Conservation (phyloP, 768 basidiomycete species). For the Leucocoprinus birnbaumii region DNA sequence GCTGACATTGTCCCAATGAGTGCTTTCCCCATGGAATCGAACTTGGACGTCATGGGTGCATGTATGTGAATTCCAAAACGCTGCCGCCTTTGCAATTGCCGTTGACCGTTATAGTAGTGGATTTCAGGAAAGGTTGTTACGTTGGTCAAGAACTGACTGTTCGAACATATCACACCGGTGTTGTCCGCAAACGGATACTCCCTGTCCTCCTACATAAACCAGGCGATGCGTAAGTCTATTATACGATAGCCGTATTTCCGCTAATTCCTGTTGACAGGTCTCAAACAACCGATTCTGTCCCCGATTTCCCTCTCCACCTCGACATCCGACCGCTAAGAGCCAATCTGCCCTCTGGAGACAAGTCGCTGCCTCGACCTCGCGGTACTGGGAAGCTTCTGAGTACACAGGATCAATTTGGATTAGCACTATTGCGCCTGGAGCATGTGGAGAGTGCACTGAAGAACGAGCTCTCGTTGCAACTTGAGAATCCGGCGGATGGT, state of each 20-base stretch:
- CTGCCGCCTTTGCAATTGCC: constrained; percentile 11
- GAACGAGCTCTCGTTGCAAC: constrained; percentile 41
- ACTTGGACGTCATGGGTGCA: constrained; percentile 92
- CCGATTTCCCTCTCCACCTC: constrained; percentile 27
- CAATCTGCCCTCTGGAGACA: constrained; percentile 15
- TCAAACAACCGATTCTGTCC: constrained; percentile 14
- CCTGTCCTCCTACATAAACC: constrained; percentile 63
- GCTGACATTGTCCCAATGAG: constrained; percentile 73
- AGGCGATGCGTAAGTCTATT: constrained; percentile 19
- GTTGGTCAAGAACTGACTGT: constrained; percentile 97
- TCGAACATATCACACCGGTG: constrained; percentile 92
- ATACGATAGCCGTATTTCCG: not conserved
- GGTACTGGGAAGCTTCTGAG: constrained; percentile 76
- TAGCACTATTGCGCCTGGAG: constrained; percentile 81
- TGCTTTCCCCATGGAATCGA: constrained; percentile 92
- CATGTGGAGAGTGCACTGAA: constrained; percentile 55
- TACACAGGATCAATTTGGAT: constrained; percentile 55
- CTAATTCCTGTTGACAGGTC: not conserved
- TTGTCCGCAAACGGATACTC: constrained; percentile 84
- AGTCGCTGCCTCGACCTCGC: constrained; percentile 50
- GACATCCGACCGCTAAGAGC: constrained; percentile 29
- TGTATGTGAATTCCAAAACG: constrained; percentile 50
- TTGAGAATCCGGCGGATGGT: constrained; percentile 31
- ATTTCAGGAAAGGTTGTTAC: constrained; percentile 97
- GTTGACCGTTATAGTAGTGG: constrained; percentile 46